Base-by-base conservation (phyloP, 805 yeast species). In the Cyberlindnera saturnus region DNA sequence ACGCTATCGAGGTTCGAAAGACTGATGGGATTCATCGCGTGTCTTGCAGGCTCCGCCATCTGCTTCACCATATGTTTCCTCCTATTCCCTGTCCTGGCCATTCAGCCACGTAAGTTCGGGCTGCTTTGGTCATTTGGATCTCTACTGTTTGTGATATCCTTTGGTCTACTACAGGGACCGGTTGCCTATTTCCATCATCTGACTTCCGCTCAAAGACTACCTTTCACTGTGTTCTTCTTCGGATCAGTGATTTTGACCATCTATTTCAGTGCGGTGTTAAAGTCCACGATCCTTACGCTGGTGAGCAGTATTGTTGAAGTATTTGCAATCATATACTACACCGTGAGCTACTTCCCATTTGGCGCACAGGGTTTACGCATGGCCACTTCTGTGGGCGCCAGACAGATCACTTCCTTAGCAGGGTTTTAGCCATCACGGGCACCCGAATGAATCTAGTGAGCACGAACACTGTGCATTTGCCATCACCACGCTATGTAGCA, bases 111-210 rank as follows among this genome's bases (percentile, higher is more conserved):
- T 39, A 93, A 93, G 62, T 91, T 93, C 60, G 97, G 95, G 11
- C 67, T 81, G 52, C 59, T 84, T 30, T 93, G 99, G 98, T 80
- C 96, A 2, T 69, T 91, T 65, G 99, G 98, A 0, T 85, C 96
- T 2, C 59, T 93, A 13, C 65, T 93, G 36, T 91, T 93, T 64
- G 86, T 93, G 16, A 60, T 86, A 6, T 86, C 96, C 31, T 93
- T 93, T 65, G 97, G 96, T 2, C 78, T 88, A 16, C 66, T 91
- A 18, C 96, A 89, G 67, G 99, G 99, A 0, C 97, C 97, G 0
- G 71, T 79, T n/a, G 81, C 82, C 31, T 93, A 88, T 60, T 48
- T 79, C 34, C 68, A 70, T 38, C 98, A 91, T 60, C 71, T 93
- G 48, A 62, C 84, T 5, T 82, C 96, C 3, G 73, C 75, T 32